Base-by-base conservation (phyloP, 495 filamentous ascomycete genomes). In the Filosporella fistucella region DNA sequence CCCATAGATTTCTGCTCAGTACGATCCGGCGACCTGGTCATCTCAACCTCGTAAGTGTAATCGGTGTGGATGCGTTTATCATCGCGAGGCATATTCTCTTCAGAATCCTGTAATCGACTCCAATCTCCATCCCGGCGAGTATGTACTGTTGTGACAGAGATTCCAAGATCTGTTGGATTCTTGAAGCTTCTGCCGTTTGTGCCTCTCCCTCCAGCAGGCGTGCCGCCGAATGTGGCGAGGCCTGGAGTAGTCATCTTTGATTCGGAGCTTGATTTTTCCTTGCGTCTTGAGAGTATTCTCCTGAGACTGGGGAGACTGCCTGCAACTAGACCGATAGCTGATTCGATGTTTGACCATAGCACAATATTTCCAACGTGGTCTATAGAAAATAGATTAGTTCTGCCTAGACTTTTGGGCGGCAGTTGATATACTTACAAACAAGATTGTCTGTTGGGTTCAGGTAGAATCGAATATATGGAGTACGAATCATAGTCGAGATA, bases 401-500 rank as follows among this genome's bases (percentile, higher is more conserved):
- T n/a, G n/a, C n/a, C 20, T 5, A n/a, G 10, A 20, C 5, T 22
- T 21, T 20, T 20, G 35, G 3, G 17, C 35, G 28, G 28, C n/a
- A n/a, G 28, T n/a, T 8, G 28, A 8, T 8, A 8, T 20, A 38
- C 35, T 38, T 38, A 38, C 35, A 38, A 4, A 38, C 35, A 13
- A 38, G 35, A 21, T 38, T 38, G 35, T 4, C 5, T 7, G 35
- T 21, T 21, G 35, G 35, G 18, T 38, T 38, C 3, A 16, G 35
- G 16, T 38, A 38, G n/a, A 7, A 38, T 16, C 35, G 35, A 21
- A 38, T 38, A 21, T 38, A 38, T 4, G 35, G 35, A 4, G 35
- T 38, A 13, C 35, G 35, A 38, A 38, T 38, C 35, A 38, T 38
- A 2, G 35, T 38, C 6, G 35, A 38, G n/a, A 38, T 38, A n/a